Evolutionary conservation across 768 basidiomycete species (phyloP).

Genomic region (Coprinopsis cinerea): DNA sequence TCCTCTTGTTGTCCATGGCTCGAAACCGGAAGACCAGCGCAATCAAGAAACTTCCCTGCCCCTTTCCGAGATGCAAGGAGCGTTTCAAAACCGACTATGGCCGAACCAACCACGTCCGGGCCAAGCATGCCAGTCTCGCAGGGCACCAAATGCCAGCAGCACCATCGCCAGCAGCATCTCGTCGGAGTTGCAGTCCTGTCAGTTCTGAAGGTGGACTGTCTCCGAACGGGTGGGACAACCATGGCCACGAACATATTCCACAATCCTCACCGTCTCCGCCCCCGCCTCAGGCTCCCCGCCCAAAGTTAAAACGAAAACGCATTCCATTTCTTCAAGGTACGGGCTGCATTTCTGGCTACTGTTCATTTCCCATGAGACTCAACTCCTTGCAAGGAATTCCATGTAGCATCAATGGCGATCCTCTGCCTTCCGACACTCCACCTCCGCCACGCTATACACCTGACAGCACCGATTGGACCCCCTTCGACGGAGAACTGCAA

Average conservation of each 20-base stretch:
- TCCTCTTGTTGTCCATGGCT: not conserved
- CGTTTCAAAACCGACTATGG: not conserved
- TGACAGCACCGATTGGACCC: slow-evolving; percentile 11
- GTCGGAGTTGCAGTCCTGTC: not conserved
- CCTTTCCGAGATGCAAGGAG: not conserved
- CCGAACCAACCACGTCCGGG: not conserved
- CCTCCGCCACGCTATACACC: not conserved
- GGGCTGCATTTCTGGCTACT: too few species aligned
- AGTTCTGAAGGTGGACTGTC: too few species aligned
- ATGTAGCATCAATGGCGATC: not conserved
- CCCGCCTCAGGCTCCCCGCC: too few species aligned
- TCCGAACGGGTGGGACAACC: too few species aligned
- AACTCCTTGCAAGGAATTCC: too few species aligned
- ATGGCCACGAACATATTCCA: too few species aligned
- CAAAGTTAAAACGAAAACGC: too few species aligned
- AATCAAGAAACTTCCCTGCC: not conserved
- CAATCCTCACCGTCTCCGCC: too few species aligned
- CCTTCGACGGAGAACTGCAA: slow-evolving; percentile 12
- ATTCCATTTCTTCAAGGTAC: too few species aligned
- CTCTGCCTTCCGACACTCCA: not conserved
- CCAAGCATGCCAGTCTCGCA: not conserved
- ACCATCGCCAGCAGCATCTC: not conserved
- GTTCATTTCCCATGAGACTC: too few species aligned
- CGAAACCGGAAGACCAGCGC: not conserved
- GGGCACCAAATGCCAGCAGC: not conserved